phyloP scores from a whole-genome alignment of 495 filamentous ascomycete species.

The Neurospora sp. region DNA sequence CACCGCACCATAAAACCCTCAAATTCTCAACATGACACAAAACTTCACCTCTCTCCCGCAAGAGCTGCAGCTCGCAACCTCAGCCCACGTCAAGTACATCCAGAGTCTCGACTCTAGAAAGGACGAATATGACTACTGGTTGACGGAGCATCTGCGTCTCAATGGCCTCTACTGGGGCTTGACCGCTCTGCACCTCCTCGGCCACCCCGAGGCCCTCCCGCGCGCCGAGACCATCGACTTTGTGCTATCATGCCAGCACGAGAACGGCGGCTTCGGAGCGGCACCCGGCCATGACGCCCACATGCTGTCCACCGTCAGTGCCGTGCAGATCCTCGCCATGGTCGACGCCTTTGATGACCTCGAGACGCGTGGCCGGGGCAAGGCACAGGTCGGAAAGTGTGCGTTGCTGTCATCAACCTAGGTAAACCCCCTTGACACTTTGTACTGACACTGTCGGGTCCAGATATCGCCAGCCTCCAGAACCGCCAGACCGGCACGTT shows the following conservation, averaged over 20 bases:
- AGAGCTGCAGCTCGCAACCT: slow-evolving; percentile 52
- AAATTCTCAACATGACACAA: slow-evolving; percentile 11
- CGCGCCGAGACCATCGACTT: slow-evolving; percentile 78
- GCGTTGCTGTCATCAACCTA: slow-evolving; percentile 20
- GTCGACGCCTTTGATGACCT: slow-evolving; percentile 78
- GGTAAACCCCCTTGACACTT: not conserved
- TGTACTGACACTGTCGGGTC: slow-evolving; percentile 4
- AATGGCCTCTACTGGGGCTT: slow-evolving; percentile 97
- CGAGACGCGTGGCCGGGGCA: slow-evolving; percentile 58
- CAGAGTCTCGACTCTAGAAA: slow-evolving; percentile 82
- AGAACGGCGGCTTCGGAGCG: slow-evolving; percentile 83
- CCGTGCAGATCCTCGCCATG: slow-evolving; percentile 79
- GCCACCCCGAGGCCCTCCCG: slow-evolving; percentile 67
- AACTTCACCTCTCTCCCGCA: slow-evolving; percentile 35
- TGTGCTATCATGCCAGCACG: slow-evolving; percentile 81
- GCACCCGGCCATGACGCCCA: slow-evolving; percentile 92
- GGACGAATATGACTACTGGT: slow-evolving; percentile 93
- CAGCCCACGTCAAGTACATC: slow-evolving; percentile 87
- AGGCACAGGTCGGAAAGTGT: slow-evolving; percentile 64
- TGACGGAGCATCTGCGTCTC: slow-evolving; percentile 89
- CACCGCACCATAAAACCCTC: not conserved
- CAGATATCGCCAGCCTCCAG: slow-evolving; percentile 76
- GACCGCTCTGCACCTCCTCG: slow-evolving; percentile 75
- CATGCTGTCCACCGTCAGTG: slow-evolving; percentile 88
- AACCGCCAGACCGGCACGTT: slow-evolving; percentile 74